Conservation (phyloP, 2,329 filamentous ascomycete species). For the Xylariaceae sp. region DNA sequence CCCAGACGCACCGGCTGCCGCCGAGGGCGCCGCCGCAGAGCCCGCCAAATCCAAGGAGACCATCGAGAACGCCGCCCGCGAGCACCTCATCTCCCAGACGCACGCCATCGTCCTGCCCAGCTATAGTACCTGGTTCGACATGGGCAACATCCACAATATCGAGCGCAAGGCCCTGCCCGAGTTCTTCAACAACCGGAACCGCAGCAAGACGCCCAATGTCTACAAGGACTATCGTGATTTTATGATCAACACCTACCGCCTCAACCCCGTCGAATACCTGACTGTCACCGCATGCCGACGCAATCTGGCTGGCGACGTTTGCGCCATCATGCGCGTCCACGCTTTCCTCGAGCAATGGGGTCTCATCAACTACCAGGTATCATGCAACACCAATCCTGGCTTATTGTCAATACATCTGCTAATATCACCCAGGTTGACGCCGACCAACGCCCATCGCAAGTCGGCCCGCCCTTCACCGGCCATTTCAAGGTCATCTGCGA, state of each 20-base stretch:
- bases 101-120: slow-evolving; percentile 95
- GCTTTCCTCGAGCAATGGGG: slow-evolving; percentile 98
- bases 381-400: background rate
- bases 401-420: slow-evolving; percentile 14
- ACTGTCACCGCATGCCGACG: slow-evolving; percentile 94
- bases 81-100: slow-evolving; percentile 88
- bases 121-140: slow-evolving; percentile 99
- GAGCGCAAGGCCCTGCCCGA: slow-evolving; percentile 94
- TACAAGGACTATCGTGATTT: slow-evolving; percentile 99
- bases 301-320: slow-evolving; percentile 95
- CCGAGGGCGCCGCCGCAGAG: slow-evolving; percentile 49
- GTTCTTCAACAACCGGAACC: slow-evolving; percentile 97
- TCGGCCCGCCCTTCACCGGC: slow-evolving; percentile 93
- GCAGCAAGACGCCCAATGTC: slow-evolving; percentile 93
- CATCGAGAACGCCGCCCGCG: slow-evolving; percentile 80
- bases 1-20: slow-evolving; percentile 42
- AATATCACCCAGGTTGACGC: slow-evolving; percentile 73
- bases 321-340: slow-evolving; percentile 98
- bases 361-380: slow-evolving; percentile 96
- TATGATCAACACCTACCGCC: slow-evolving; percentile 98
- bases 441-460: slow-evolving; percentile 89
- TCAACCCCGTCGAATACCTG: slow-evolving; percentile 93
- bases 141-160: slow-evolving; percentile 85
- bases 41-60: slow-evolving; percentile 69
- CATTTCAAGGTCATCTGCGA: slow-evolving; percentile 97